Evolutionary conservation across 1,284 basidiomycete genomes (phyloP), one percentile per base, ranked within the genome.

Genomic region (Cutaneotrichosporon sp.): DNA sequence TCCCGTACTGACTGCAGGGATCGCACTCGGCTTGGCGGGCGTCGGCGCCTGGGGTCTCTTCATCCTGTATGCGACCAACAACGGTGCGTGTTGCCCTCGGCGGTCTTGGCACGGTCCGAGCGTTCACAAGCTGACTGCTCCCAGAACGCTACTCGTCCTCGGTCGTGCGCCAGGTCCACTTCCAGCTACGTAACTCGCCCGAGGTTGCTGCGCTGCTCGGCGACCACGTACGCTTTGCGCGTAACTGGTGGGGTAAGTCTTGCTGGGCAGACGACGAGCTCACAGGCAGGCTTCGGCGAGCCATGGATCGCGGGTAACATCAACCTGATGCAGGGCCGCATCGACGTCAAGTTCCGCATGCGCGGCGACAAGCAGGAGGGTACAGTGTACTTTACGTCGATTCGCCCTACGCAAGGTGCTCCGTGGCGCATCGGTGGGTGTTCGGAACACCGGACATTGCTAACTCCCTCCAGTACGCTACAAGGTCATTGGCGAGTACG

Each of bases 361-460:
- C 56, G 58, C 40, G 74, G 74, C 13, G 56, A 58, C 18, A 67
- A 69, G 49, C 68, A 64, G n/a, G 55, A 64, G 20, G 74, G 71
- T 21, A 75, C 73, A 5, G 68, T 75, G 20, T 74, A 71, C 59
- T 76, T 76, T 46, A 76, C 74, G 7, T 72, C 70, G n/a, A 73
- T 76, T 55, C 51, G 74, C 34, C 74, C 73, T 10, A 61, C 68
- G 44, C 62, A 70, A 46, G 65, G 69, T 15, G 64, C 70, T 13
- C 66, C 69, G 13, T 76, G 73, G 68, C 56, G 69, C 26, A 75
- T 74, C 53, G 69, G 73, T 71, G 37, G 39, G 46, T 47, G 8
- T n/a, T n/a, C 38, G 21, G 36, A 39, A 18, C 17, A n/a, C 14
- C 15, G 9, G 36, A 37, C 15, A 9, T 12, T 12, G 8, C 36